Conservation (phyloP, 345 rosid genomes). For the Mangifera indica region DNA sequence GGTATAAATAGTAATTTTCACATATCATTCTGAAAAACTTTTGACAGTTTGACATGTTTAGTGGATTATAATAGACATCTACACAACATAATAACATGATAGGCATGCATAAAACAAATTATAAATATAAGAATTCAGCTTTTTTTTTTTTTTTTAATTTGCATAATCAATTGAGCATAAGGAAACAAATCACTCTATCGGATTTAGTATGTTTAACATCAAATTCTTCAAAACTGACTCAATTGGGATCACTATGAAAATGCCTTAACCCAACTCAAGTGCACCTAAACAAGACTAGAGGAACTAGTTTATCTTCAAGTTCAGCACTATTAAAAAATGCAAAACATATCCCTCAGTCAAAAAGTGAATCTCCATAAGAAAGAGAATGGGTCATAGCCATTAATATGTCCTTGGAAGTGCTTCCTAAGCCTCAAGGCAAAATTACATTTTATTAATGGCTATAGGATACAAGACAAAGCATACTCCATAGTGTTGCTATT, state of each 20-base stretch:
- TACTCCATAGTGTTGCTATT: not conserved
- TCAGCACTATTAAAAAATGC: not conserved
- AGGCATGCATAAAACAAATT: not conserved
- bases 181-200: not conserved
- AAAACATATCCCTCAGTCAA: no score
- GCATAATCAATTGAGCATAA: not conserved
- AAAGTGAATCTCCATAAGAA: not conserved
- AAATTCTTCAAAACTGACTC: not conserved
- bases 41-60: no score
- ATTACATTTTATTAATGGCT: not conserved
- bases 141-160: no score
- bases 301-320: no score
- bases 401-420: not conserved
- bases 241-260: not conserved
- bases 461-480: not conserved
- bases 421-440: not conserved
- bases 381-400: not conserved
- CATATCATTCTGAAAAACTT: no score
- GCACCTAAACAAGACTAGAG: not conserved
- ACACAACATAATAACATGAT: not conserved
- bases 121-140: no score
- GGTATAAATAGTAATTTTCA: not conserved
- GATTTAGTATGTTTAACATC: not conserved
- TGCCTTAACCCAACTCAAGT: not conserved
- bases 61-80: not conserved